Percentiles rank a stretch among this genome's conserved stretches.
Evolutionary conservation across 805 yeast genomes (phyloP).

Genomic region (Hanseniaspora mollemarum): DNA sequence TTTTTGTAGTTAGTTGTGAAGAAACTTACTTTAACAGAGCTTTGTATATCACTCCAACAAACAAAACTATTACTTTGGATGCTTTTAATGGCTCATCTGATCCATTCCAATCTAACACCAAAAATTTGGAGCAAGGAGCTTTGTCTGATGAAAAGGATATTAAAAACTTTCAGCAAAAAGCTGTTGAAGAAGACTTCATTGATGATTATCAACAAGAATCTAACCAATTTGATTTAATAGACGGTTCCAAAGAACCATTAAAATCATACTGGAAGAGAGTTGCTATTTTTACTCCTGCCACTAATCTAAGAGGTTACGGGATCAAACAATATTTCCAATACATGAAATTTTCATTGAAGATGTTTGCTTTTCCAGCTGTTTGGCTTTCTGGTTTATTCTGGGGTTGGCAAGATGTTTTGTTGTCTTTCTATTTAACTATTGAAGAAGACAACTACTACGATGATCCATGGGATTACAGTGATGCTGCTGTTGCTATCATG

Average conservation of each 20-base stretch:
- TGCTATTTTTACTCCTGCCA: slow-evolving; percentile 42
- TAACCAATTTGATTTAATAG: slow-evolving; percentile 21
- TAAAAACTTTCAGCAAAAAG: not conserved
- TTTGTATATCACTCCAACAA: slow-evolving; percentile 31
- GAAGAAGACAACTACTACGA: slow-evolving; percentile 57
- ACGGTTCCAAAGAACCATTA: slow-evolving; percentile 35
- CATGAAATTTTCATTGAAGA: slow-evolving; percentile 40
- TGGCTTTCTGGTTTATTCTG: slow-evolving; percentile 59
- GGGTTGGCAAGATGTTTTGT: slow-evolving; percentile 71
- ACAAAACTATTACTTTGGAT: slow-evolving; percentile 17
- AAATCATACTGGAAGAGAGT: slow-evolving; percentile 38
- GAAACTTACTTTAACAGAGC: slow-evolving; percentile 58
- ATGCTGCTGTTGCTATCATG: slow-evolving; percentile 62
- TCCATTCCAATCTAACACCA: no score
- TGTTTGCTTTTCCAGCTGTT: slow-evolving; percentile 54
- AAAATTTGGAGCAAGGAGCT: slow-evolving; percentile 3
- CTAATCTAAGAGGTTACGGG: slow-evolving; percentile 53
- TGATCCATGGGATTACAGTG: slow-evolving; percentile 54
- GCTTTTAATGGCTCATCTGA: not conserved
- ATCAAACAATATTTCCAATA: slow-evolving; percentile 51
- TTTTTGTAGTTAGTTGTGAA: slow-evolving; percentile 51
- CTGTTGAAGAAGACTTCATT: not conserved
- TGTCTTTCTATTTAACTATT: slow-evolving; percentile 62
- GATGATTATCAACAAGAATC: not conserved
- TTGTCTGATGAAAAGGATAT: slow-evolving; percentile 7